Percentiles rank a stretch among this genome's conserved stretches.
These are phyloP conservation scores for Talaromyces trachyspermus DNA, from an alignment of 495 filamentous ascomycete species.

Conservation along the genomic window DNA sequence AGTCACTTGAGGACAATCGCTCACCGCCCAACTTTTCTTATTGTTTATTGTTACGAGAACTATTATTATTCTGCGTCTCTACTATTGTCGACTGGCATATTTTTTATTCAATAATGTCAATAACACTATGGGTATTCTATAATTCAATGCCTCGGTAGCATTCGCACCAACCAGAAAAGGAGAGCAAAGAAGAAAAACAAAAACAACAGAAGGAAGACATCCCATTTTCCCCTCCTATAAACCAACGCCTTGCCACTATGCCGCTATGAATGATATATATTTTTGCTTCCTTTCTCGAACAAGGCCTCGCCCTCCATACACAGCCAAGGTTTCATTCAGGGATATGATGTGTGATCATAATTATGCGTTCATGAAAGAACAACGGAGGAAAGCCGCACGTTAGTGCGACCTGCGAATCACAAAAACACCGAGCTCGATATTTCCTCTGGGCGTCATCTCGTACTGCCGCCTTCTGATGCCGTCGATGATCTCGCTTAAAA, in stretches of 20 bases:
- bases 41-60: background rate
- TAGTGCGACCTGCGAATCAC: slow-evolving; percentile 47
- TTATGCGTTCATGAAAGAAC: too few species aligned
- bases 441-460: slow-evolving; percentile 35
- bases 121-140: slow-evolving; percentile 7
- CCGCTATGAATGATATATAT: slow-evolving; percentile 2
- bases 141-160: background rate
- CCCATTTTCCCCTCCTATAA: background rate
- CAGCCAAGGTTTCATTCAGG: too few species aligned
- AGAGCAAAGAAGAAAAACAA: background rate
- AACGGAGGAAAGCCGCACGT: slow-evolving; percentile 7
- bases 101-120: background rate
- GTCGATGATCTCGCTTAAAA: slow-evolving; percentile 58
- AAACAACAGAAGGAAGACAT: background rate
- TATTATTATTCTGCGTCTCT: background rate
- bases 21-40: background rate
- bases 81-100: too few species aligned
- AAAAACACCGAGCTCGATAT: slow-evolving; percentile 57
- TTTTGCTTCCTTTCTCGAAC: background rate
- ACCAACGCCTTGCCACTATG: background rate
- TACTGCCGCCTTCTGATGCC: slow-evolving; percentile 48
- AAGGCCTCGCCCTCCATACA: too few species aligned
- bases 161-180: slow-evolving; percentile 2
- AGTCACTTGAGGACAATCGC: too few species aligned
- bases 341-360: too few species aligned